phyloP scores from a whole-genome alignment of 169 alveolate species.

The Plasmodium malariae region DNA sequence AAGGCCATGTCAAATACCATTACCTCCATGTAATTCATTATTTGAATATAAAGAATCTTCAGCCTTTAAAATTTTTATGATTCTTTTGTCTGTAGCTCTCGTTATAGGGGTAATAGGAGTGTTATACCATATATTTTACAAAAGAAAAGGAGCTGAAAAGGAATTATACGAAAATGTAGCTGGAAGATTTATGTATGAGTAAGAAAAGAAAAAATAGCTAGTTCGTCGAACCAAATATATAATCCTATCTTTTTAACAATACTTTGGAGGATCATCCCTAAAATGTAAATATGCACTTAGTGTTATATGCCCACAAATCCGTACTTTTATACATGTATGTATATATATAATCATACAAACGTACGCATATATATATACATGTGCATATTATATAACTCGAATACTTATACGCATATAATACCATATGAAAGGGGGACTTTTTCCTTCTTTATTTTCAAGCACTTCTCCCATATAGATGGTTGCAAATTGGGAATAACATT shows the following conservation, averaged over 20 bases:
- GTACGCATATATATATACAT: neutral
- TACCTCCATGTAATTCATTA: slow-evolving; percentile 56
- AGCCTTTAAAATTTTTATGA: slow-evolving; percentile 23
- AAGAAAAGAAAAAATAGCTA: neutral
- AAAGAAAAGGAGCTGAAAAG: slow-evolving; percentile 63
- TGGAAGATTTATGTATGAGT: slow-evolving; percentile 70
- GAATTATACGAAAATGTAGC: slow-evolving; percentile 74
- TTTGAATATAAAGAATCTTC: slow-evolving; percentile 24
- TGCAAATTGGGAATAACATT: neutral
- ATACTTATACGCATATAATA: neutral
- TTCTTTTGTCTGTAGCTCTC: slow-evolving; percentile 29
- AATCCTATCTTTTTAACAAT: neutral
- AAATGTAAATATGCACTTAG: too few relatives aligned
- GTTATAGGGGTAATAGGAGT: slow-evolving; percentile 31
- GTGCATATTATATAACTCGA: neutral
- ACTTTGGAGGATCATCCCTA: too few relatives aligned
- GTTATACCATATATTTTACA: slow-evolving; percentile 55
- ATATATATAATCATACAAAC: neutral
- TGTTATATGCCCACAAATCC: too few relatives aligned
- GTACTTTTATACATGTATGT: neutral
- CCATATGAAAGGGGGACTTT: too few relatives aligned
- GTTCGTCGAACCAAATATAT: neutral
- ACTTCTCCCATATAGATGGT: too few relatives aligned
- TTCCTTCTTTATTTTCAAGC: too few relatives aligned
- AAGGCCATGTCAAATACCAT: slow-evolving; percentile 28